Evolutionary conservation across 495 filamentous ascomycete genomes (phyloP).

Genomic region (Xylona heveae): DNA sequence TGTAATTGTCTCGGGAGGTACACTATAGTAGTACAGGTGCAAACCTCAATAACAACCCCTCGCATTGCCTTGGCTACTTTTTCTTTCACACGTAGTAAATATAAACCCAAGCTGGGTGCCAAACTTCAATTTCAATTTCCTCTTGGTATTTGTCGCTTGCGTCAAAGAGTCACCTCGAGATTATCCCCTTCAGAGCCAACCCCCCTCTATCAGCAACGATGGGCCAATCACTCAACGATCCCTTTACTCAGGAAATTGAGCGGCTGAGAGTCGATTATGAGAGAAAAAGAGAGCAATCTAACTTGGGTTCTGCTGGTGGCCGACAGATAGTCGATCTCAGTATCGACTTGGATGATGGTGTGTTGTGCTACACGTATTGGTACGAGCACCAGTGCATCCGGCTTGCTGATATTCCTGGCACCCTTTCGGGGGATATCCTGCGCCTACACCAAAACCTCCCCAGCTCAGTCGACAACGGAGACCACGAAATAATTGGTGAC

Average conservation of each 20-base stretch:
- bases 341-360: conserved; percentile 1
- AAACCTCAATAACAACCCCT: too few relatives aligned
- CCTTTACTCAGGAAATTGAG: conserved; percentile 6
- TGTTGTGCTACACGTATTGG: conserved; percentile 6
- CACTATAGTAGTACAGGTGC: too few relatives aligned
- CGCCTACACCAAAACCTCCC: conserved; percentile 10
- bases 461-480: not conserved
- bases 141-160: too few relatives aligned
- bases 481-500: conserved; percentile 11
- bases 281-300: conserved; percentile 5
- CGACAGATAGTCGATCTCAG: conserved; percentile 5
- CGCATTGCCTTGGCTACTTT: too few relatives aligned
- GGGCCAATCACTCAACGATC: too few relatives aligned
- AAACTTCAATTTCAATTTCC: too few relatives aligned
- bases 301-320: conserved; percentile 7
- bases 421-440: conserved; percentile 13
- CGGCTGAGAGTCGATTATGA: conserved; percentile 7
- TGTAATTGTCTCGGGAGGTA: too few relatives aligned
- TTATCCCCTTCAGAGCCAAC: too few relatives aligned
- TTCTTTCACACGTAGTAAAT: too few relatives aligned
- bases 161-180: too few relatives aligned
- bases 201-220: too few relatives aligned
- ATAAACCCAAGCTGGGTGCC: too few relatives aligned
- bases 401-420: conserved; percentile 9
- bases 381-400: conserved; percentile 11